Evolutionary conservation across 176 grass and related monocot genomes (phyloP), one percentile per base, ranked within the genome.

Genomic region (Alloteropsis semialata): DNA sequence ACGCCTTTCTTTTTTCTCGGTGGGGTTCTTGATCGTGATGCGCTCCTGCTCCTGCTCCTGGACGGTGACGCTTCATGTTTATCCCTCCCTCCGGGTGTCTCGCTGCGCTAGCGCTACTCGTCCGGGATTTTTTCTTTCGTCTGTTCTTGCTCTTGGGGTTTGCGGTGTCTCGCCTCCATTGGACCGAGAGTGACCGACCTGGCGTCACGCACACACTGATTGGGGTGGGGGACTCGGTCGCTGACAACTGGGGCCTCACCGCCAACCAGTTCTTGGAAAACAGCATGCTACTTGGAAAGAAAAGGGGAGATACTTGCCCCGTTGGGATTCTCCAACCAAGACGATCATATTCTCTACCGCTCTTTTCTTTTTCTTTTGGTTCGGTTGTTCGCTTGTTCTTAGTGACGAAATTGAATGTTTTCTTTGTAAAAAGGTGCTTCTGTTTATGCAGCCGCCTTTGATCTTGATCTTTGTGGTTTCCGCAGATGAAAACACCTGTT

Each of bases 231-330:
- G 14, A 2, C 10, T 63, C 70, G 5, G 43, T 28, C 61, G 6
- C 44, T n/a, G 11, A 45, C 64, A 70, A 21, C 34, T 22, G 78
- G 83, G 83, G 78, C n/a, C 72, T 25, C 22, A 55, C 8, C 5
- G 44, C 44, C 64, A 49, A 72, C 18, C 45, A 18, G 46, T 71
- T 85, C 70, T 51, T 57, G 28, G 9, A 75, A 89, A 68, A n/a
- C 58, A 25, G 34, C 45, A 25, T 19, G 21, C 32, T 67, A 55
- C 30, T 37, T 34, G 58, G 33, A 60, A 21, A 53, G 38, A n/a
- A 57, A 60, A 84, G 71, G n/a, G 42, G 22, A 44, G 37, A 79
- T 65, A 44, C 81, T 80, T 88, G 65, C 66, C 66, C 37, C 67
- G 46, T 72, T 19, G 74, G 80, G 37, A 80, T 74, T 89, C 69